These are phyloP conservation scores for Pinus taeda DNA, from an alignment of 75 land plant species.

Conservation along the genomic window DNA sequence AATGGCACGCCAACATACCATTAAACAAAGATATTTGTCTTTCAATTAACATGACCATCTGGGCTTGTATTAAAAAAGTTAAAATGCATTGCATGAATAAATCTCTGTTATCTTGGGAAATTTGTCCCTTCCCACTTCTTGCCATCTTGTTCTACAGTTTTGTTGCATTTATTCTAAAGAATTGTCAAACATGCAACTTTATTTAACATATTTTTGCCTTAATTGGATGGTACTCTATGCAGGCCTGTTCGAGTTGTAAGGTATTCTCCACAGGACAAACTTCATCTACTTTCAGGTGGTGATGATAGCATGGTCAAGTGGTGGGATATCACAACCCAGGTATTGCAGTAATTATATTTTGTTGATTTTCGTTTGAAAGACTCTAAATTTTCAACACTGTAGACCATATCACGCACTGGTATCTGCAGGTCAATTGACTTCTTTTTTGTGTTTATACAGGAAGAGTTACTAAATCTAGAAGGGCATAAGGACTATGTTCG, in stretches of 20 bases:
- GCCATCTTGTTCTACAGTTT: not conserved
- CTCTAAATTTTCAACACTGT: not conserved
- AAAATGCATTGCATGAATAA: not conserved
- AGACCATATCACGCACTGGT: not conserved
- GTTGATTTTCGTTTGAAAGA: not conserved
- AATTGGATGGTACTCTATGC: not conserved
- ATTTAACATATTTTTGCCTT: too few species aligned
- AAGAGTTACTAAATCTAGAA: constrained; percentile 24
- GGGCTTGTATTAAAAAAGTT: not conserved
- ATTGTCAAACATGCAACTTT: not conserved
- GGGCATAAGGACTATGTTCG: constrained; percentile 92
- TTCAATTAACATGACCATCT: too few species aligned
- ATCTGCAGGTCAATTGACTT: not conserved
- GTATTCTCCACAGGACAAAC: constrained; percentile 68
- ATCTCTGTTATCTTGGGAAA: not conserved
- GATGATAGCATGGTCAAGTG: constrained; percentile 78
- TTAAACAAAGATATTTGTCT: not conserved
- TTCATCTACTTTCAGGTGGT: constrained; percentile 83
- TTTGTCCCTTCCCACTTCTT: not conserved
- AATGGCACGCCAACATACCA: not conserved
- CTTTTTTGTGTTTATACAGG: constrained; percentile 16
- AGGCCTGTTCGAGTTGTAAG: constrained; percentile 51
- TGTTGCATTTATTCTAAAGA: not conserved
- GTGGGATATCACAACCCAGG: constrained; percentile 84
- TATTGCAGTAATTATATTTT: constrained; percentile 8